These are phyloP conservation scores for Rhododendron simsii DNA, from an alignment of 148 eudicot genomes.

Conservation along the genomic window DNA sequence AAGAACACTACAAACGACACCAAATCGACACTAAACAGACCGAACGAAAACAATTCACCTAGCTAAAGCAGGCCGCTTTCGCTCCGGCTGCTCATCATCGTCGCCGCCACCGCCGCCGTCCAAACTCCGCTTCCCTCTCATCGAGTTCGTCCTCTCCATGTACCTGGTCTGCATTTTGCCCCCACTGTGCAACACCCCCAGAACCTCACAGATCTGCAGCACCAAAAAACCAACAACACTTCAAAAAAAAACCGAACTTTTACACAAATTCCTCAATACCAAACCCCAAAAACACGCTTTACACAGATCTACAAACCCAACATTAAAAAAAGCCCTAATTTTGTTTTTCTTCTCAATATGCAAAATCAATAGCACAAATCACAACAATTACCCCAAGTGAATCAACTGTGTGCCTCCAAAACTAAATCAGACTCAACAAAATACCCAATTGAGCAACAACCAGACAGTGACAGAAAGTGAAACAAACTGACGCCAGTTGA, in stretches of 20 bases:
- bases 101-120: slow-evolving; percentile 21
- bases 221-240: neutral
- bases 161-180: slow-evolving; percentile 68
- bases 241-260: neutral
- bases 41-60: slow-evolving; percentile 30
- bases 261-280: neutral
- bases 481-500: neutral
- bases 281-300: slow-evolving; percentile 10
- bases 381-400: neutral
- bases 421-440: neutral
- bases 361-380: neutral
- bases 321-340: neutral
- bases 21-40: neutral
- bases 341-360: neutral
- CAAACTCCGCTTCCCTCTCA: slow-evolving; percentile 72
- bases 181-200: slow-evolving; percentile 9
- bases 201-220: slow-evolving; percentile 40
- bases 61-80: slow-evolving; percentile 79
- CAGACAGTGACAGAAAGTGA: neutral
- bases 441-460: neutral
- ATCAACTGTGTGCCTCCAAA: neutral
- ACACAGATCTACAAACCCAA: slow-evolving; percentile 3
- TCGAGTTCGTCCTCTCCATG: slow-evolving; percentile 75
- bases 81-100: slow-evolving; percentile 55
- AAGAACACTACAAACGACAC: neutral